phyloP scores from a whole-genome alignment of 169 alveolate species.

The Cystoisospora suis region DNA sequence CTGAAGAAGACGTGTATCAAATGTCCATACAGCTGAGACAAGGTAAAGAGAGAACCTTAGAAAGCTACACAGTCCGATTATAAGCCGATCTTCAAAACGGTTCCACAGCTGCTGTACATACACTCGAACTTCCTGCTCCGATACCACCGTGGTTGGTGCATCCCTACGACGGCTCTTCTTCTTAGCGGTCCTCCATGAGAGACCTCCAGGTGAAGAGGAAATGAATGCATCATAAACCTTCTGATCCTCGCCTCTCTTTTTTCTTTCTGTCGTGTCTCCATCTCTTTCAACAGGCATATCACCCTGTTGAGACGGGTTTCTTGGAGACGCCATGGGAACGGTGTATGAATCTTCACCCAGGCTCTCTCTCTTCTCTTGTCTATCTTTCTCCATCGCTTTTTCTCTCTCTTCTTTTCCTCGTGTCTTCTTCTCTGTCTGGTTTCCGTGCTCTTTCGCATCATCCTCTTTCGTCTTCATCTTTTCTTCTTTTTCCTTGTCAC shows the following conservation, averaged over 20 bases:
- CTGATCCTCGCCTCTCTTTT: background rate
- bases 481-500: no score
- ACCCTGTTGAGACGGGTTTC: no score
- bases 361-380: no score
- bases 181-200: background rate
- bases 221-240: background rate
- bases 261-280: background rate
- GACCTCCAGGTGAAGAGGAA: background rate
- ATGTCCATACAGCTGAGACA: background rate
- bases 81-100: background rate
- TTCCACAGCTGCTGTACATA: conserved; percentile 1
- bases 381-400: background rate
- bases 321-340: no score
- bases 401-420: background rate
- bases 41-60: background rate
- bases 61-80: background rate
- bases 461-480: no score
- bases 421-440: background rate
- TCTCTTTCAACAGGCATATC: no score
- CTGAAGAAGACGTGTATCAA: background rate
- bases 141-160: no score
- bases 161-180: no score
- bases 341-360: no score
- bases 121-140: background rate
- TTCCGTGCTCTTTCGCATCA: no score